Evolutionary conservation across 192 early-diverging fungal genomes (phyloP), one percentile per base, ranked within the genome.

Genomic region (Coemansia sp.): DNA sequence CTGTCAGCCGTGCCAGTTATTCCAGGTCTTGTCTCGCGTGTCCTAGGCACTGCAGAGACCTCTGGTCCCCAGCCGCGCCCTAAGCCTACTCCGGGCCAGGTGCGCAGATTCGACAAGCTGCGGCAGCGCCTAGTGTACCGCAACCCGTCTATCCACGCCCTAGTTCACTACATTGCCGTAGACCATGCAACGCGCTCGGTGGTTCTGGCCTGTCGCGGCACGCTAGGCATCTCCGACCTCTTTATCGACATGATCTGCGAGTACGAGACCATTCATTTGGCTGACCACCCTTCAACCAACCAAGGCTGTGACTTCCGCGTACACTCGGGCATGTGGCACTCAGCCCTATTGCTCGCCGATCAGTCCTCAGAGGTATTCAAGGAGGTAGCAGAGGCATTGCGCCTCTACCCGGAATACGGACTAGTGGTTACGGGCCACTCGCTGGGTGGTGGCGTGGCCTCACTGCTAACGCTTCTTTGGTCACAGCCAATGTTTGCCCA

Each of bases 381-480:
- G 42, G 85, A 87, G n/a, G 87, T 95, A 24, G 73, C 77, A 9
- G 80, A 88, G 23, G 91, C 90, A 2, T 74, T 97, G 37, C 76
- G 86, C 11, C 61, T 84, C 21, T 87, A 91, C 60, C 90, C 90
- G 7, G 86, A 88, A 40, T 97, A 97, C 67, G 87, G 88, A 2
- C 71, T 97, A 50, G 86, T 95, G 3, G 66, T 97, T 11, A 93
- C 91, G 9, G 95, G 95, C 10, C 95, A 97, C 74, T 92, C 90
- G 11, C 70, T 97, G 20, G 95, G 95, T 45, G 94, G 89, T 28
- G 94, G 94, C 2, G 90, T 97, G 3, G 94, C 93, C 0, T 83
- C 90, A 0, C 66, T 94, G 18, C 72, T 97, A 5, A 83, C 89
- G 5, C 79, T 95, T 9, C 64, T 93, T 8, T 97, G 94, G 95